Percentiles rank a stretch among this genome's conserved stretches.
Conservation (phyloP, 208 protist genomes). For the Strigomonas galati region DNA sequence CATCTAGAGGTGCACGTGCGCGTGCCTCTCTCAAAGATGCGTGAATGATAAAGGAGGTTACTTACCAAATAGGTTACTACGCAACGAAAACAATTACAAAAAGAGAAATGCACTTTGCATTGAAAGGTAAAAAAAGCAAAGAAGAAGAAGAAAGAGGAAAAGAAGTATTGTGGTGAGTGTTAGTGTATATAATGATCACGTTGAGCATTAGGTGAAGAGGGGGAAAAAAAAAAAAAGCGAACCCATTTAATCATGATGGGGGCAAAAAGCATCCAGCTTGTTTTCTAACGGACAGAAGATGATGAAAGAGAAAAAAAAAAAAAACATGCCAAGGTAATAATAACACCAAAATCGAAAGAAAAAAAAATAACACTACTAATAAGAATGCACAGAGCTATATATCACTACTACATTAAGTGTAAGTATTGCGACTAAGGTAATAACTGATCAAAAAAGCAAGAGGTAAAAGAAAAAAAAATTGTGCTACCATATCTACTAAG, state of each 20-base stretch:
- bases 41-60: no score
- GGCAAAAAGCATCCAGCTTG: no score
- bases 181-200: no score
- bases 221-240: no score
- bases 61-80: no score
- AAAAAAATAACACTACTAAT: background rate
- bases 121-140: background rate
- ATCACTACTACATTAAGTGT: background rate
- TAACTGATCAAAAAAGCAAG: no score
- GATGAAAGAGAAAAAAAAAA: background rate
- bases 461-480: slow-evolving; percentile 13
- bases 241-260: background rate
- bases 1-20: no score
- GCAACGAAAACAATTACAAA: no score
- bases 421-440: background rate
- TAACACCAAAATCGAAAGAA: background rate
- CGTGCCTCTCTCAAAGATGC: no score
- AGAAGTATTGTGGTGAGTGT: no score
- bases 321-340: background rate
- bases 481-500: background rate
- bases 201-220: no score
- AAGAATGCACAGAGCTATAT: background rate
- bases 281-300: background rate
- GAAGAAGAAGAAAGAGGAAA: background rate
- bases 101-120: no score